A percentile compares a stretch with the other conserved stretches of the same genome.
Evolutionary conservation across 2,329 filamentous ascomycete species (phyloP).

Genomic region (Colletotrichum eremochloae): DNA sequence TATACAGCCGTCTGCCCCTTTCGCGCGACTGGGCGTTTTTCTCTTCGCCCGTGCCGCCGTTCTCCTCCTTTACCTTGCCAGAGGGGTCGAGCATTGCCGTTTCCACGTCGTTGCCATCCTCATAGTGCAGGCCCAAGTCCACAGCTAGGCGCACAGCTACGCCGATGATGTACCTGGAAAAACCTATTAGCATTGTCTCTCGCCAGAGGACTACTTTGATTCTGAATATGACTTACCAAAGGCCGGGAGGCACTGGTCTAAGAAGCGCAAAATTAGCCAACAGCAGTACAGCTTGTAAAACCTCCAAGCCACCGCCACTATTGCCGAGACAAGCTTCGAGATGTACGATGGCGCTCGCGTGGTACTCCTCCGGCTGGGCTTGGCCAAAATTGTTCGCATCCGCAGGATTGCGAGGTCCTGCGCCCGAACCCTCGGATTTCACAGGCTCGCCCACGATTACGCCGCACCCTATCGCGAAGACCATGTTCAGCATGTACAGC

Average conservation of each 20-base stretch:
- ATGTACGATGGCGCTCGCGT: conserved; percentile 93
- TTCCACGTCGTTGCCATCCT: conserved; percentile 80
- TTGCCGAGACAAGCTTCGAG: conserved; percentile 88
- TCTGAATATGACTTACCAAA: conserved; percentile 71
- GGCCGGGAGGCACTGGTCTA: conserved; percentile 88
- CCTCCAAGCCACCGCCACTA: conserved; percentile 90
- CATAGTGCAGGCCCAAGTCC: conserved; percentile 92
- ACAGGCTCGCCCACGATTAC: conserved; percentile 83
- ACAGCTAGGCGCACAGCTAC: conserved; percentile 92
- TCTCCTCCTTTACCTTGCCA: conserved; percentile 51
- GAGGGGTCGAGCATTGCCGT: conserved; percentile 63
- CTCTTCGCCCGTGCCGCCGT: conserved; percentile 44
- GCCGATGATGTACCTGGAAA: conserved; percentile 84
- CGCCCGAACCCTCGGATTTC: conserved; percentile 59
- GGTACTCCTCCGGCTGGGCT: conserved; percentile 92
- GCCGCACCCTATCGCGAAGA: conserved; percentile 94
- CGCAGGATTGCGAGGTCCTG: conserved; percentile 46
- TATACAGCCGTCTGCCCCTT: conserved; percentile 82
- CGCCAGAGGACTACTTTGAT: neutral
- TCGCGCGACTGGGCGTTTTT: conserved; percentile 51
- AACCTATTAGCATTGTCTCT: conserved; percentile 8
- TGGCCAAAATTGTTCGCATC: conserved; percentile 56
- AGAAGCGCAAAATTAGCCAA: conserved; percentile 92
- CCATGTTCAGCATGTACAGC: conserved; percentile 95
- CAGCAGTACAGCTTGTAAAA: conserved; percentile 91